Evolutionary conservation across 345 rosid species (phyloP).

Genomic region (Chamaenerion angustifolium): DNA sequence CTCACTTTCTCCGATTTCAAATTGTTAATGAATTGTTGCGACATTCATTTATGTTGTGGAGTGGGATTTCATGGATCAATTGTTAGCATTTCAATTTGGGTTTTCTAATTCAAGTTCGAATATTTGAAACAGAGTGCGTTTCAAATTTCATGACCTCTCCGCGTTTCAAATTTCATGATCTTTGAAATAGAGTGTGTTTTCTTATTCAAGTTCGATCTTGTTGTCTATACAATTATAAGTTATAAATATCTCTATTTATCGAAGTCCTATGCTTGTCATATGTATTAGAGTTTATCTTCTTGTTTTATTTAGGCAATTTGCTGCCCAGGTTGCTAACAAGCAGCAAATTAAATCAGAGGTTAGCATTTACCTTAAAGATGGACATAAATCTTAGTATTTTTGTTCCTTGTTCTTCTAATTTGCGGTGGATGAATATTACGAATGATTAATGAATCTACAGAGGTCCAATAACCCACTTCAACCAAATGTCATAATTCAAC

Average conservation of each 20-base stretch:
- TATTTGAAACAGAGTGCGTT: no score
- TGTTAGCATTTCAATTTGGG: no score
- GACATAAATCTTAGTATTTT: background rate
- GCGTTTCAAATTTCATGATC: no score
- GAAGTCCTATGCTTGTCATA: no score
- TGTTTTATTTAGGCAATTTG: conserved; percentile 40
- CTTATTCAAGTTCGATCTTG: conserved; percentile 1
- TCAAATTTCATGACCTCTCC: no score
- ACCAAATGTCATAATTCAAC: conserved; percentile 25
- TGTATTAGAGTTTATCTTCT: conserved; percentile 1
- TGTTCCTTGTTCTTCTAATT: background rate
- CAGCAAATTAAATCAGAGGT: conserved; percentile 36
- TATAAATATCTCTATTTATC: background rate
- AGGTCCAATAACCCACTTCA: conserved; percentile 25
- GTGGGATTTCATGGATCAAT: no score
- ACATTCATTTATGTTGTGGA: no score
- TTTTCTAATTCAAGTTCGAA: no score
- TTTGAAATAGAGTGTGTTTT: conserved; percentile 41
- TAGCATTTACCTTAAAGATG: background rate
- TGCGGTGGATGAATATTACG: background rate
- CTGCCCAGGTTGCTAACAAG: conserved; percentile 58
- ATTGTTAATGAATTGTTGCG: no score
- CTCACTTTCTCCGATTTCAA: background rate
- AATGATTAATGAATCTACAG: conserved; percentile 12
- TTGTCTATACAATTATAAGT: background rate